Evolutionary conservation across 2,329 filamentous ascomycete genomes (phyloP).

Genomic region (Blastomyces percursus): DNA sequence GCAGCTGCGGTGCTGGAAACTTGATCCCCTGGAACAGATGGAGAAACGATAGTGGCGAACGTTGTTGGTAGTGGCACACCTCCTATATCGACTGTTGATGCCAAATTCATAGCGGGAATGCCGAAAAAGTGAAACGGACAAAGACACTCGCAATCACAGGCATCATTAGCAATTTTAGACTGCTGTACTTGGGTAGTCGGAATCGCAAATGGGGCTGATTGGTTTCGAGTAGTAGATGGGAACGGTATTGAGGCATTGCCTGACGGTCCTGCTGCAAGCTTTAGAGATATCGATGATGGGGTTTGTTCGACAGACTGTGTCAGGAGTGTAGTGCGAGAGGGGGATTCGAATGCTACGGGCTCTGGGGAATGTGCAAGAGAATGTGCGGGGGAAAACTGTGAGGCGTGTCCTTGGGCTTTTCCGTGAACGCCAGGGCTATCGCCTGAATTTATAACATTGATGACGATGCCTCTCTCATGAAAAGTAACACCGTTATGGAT

Average conservation of each 20-base stretch:
- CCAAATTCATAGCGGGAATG: conserved; percentile 4
- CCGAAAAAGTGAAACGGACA: conserved; percentile 5
- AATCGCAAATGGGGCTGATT: neutral
- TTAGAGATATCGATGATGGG: neutral
- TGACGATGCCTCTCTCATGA: neutral
- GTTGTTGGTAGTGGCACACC: neutral
- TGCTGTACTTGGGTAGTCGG: neutral
- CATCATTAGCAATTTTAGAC: neutral
- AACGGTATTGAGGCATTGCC: neutral
- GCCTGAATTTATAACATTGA: neutral
- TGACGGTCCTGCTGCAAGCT: neutral
- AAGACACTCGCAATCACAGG: conserved; percentile 4
- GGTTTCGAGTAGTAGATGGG: neutral
- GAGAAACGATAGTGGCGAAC: neutral
- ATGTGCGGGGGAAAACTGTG: neutral
- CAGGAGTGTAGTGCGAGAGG: neutral
- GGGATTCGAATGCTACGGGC: neutral
- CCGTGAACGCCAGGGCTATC: neutral
- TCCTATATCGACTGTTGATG: neutral
- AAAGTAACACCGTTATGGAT: neutral
- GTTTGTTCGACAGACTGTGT: neutral
- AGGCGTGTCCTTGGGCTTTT: neutral
- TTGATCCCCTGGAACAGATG: neutral
- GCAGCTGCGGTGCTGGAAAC: neutral
- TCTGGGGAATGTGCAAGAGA: neutral